A percentile compares a stretch with the other conserved stretches of the same genome.
phyloP scores from a whole-genome alignment of 2,329 filamentous ascomycete species.

The Thelonectria blattea region DNA sequence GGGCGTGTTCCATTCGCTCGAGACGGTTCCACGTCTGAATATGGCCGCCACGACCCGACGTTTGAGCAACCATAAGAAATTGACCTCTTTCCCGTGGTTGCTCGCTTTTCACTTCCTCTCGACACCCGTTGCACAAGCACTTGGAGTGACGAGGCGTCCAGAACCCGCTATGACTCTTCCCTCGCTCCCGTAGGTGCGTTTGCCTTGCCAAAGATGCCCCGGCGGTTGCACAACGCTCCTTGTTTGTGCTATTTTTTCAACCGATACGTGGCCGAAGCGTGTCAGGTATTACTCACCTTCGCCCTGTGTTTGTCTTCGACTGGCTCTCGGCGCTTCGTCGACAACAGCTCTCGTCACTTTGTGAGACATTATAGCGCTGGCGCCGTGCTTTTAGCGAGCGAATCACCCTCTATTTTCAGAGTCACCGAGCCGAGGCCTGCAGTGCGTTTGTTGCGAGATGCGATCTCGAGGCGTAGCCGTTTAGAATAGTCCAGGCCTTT shows the following conservation, averaged over 20 bases:
- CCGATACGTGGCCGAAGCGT: constrained; percentile 3
- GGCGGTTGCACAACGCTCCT: not conserved
- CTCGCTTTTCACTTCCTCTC: too few species aligned
- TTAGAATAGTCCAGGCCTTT: not conserved
- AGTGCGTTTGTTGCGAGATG: not conserved
- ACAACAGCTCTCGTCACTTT: not conserved
- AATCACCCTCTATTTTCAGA: constrained; percentile 4
- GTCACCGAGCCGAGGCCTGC: not conserved
- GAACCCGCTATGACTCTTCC: not conserved
- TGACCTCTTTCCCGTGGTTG: not conserved
- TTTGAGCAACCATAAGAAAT: constrained; percentile 3
- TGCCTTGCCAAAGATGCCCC: not conserved
- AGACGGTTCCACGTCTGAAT: not conserved
- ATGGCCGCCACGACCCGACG: not conserved
- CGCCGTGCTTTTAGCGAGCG: constrained; percentile 5
- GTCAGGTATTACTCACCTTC: constrained; percentile 13
- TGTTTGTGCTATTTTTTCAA: constrained; percentile 1
- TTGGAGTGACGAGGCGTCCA: not conserved
- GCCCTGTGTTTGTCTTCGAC: constrained; percentile 1
- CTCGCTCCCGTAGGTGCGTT: not conserved
- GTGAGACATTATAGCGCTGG: constrained; percentile 10
- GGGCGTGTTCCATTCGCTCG: constrained; percentile 12
- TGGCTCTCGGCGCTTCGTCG: not conserved
- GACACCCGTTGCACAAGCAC: too few species aligned
- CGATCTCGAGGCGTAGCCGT: not conserved